Percentiles rank a stretch among this genome's conserved stretches.
These are phyloP conservation scores for Corinectria fuckeliana DNA, from an alignment of 2,329 filamentous ascomycete species.

Conservation along the genomic window DNA sequence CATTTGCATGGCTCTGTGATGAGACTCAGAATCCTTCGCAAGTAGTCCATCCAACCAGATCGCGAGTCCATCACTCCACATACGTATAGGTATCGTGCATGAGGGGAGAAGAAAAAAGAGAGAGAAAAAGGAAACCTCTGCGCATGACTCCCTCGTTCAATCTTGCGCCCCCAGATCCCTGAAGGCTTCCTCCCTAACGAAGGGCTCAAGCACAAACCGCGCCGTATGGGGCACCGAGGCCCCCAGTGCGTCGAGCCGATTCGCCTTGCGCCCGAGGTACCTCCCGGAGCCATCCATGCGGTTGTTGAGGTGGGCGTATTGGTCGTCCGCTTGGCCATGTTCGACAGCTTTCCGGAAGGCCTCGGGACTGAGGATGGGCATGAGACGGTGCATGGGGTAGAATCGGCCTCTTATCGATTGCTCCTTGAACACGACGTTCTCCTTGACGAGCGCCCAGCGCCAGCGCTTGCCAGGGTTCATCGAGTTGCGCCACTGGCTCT, in stretches of 20 bases:
- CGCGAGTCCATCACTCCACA: background rate
- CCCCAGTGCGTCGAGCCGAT: slow-evolving; percentile 52
- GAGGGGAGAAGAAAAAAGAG: background rate
- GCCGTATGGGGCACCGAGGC: slow-evolving; percentile 48
- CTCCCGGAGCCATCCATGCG: slow-evolving; percentile 51
- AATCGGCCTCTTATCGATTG: slow-evolving; percentile 60
- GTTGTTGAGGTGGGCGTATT: slow-evolving; percentile 60
- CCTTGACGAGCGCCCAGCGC: slow-evolving; percentile 50
- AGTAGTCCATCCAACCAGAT: background rate
- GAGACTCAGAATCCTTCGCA: background rate
- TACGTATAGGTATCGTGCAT: slow-evolving; percentile 10
- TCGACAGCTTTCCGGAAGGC: slow-evolving; percentile 47
- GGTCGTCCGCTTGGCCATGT: slow-evolving; percentile 50
- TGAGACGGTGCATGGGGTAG: slow-evolving; percentile 61
- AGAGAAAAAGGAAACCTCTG: background rate
- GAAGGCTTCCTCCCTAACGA: slow-evolving; percentile 44
- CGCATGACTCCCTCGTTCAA: slow-evolving; percentile 13
- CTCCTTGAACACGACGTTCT: slow-evolving; percentile 56
- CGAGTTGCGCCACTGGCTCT: slow-evolving; percentile 49
- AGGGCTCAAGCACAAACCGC: slow-evolving; percentile 44
- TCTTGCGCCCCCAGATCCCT: slow-evolving; percentile 13
- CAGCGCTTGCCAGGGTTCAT: slow-evolving; percentile 43
- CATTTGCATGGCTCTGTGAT: slow-evolving; percentile 3
- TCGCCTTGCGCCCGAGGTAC: slow-evolving; percentile 51
- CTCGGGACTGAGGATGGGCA: slow-evolving; percentile 54